Evolutionary conservation across 805 yeast genomes (phyloP), one percentile per base, ranked within the genome.

Genomic region (Pichia deserticola): DNA sequence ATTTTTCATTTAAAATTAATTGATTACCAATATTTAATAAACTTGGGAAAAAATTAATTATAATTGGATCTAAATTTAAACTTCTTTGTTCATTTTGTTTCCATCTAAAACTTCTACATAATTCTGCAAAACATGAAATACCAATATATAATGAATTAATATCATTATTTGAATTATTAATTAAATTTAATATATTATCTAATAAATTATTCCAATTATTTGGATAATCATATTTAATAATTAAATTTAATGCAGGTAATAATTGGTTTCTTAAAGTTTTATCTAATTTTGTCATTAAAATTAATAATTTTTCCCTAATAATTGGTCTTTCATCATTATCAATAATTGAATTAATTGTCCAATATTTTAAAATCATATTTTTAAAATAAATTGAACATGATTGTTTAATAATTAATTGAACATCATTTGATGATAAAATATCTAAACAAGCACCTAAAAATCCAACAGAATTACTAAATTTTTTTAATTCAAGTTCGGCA

Each of bases 311-410:
- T 20, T 82, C 85, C 53, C 84, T 78, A 54, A 93, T 79, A 28
- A 77, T 71, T 3, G 86, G 87, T 60, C 82, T 86, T 62, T 92
- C 97, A 52, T 78, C 89, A 5, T 71, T 69, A 55, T 81, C 84
- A 11, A 88, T 79, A 41, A 68, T 54, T 1, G 60, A 64, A 34
- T 60, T 66, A 3, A 47, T 48, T 7, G 58, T 57, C 98, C 98
- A 93, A 52, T 76, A 74, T 44, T 78, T 75, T 11, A 75, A 66
- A 15, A 89, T 73, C 49, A 81, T 74, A 65, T 92, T 93, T 63
- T 92, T 92, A 68, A 92, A 81, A 65, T 82, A 90, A 28, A 92
- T 83, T 0, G 95, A 93, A 30, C 96, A 86, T 8, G 96, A 89
- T 50, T 81, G 75, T 57, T 84, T 79, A 45, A 87, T 76, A 32